A percentile compares a stretch with the other conserved stretches of the same genome.
Conservation (phyloP, 352 stramenopile genomes). For the Phytopythium montanum region DNA sequence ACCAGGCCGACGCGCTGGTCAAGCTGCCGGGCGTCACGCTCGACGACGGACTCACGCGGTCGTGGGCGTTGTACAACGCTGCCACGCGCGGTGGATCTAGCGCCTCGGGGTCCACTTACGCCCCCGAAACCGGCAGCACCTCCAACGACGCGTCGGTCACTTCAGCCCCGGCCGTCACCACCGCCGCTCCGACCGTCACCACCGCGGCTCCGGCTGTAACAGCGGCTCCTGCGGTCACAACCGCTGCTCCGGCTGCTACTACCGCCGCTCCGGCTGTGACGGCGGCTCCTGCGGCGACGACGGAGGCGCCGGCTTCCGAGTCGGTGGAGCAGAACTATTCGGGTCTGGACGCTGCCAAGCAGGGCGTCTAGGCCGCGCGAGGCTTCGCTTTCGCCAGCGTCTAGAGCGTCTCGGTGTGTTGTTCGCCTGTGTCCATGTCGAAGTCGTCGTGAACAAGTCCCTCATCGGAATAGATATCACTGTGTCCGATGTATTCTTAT, state of each 20-base stretch:
- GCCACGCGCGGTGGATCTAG: conserved; percentile 3
- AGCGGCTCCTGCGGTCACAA: conserved; percentile 5
- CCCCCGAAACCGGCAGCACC: not conserved
- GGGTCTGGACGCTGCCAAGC: not conserved
- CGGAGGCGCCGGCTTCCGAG: conserved; percentile 1
- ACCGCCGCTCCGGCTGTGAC: conserved; percentile 8
- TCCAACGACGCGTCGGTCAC: not conserved
- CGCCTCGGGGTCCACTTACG: not conserved
- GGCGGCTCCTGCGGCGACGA: conserved; percentile 6
- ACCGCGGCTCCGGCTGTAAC: not conserved
- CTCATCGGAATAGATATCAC: not conserved
- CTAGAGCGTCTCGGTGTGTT: not conserved
- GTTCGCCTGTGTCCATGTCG: not conserved
- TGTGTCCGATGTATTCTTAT: not conserved
- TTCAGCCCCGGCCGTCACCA: not conserved
- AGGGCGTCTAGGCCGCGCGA: not conserved
- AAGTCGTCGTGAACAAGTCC: no score
- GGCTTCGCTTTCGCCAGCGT: no score
- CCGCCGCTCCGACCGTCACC: conserved; percentile 6
- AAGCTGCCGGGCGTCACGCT: conserved; percentile 13
- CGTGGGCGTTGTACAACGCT: conserved; percentile 19
- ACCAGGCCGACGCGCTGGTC: conserved; percentile 34
- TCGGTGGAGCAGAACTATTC: conserved; percentile 4
- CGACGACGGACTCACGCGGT: conserved; percentile 43
- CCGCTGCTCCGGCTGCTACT: conserved; percentile 3